A percentile compares a stretch with the other conserved stretches of the same genome.
These are phyloP conservation scores for Fusarium graminum DNA, from an alignment of 2,329 filamentous ascomycete species.

Conservation along the genomic window DNA sequence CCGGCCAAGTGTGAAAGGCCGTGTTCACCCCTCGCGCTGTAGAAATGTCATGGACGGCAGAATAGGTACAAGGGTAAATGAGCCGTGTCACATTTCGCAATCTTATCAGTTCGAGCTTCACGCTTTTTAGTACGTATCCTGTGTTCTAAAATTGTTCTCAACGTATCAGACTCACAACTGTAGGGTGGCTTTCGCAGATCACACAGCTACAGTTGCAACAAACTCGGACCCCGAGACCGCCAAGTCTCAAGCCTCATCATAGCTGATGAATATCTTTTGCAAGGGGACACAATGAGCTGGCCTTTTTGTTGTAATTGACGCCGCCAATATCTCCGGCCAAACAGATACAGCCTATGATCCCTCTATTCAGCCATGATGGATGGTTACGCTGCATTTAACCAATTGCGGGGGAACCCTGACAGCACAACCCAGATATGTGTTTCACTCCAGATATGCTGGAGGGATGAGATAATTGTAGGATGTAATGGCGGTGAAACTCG, in stretches of 20 bases:
- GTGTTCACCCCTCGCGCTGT: neutral
- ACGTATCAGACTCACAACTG: constrained; percentile 41
- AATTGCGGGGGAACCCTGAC: constrained; percentile 18
- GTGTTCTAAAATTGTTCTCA: constrained; percentile 30
- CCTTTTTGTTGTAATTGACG: neutral
- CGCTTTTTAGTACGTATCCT: too few species aligned
- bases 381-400: constrained; percentile 30
- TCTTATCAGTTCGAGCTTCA: neutral
- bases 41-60: constrained; percentile 4
- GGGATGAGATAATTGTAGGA: constrained; percentile 5
- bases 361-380: constrained; percentile 28
- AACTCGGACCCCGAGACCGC: constrained; percentile 30
- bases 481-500: neutral
- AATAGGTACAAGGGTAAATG: constrained; percentile 1
- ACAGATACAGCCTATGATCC: constrained; percentile 3
- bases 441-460: constrained; percentile 5
- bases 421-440: constrained; percentile 11
- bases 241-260: constrained; percentile 31
- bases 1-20: constrained; percentile 14
- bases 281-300: neutral
- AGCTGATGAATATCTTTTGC: constrained; percentile 4
- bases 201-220: constrained; percentile 24
- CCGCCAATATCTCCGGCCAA: neutral
- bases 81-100: constrained; percentile 20
- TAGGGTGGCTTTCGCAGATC: constrained; percentile 32